phyloP scores from a whole-genome alignment of 1,139 yeast genomes.

The Taiozyma sp. region DNA sequence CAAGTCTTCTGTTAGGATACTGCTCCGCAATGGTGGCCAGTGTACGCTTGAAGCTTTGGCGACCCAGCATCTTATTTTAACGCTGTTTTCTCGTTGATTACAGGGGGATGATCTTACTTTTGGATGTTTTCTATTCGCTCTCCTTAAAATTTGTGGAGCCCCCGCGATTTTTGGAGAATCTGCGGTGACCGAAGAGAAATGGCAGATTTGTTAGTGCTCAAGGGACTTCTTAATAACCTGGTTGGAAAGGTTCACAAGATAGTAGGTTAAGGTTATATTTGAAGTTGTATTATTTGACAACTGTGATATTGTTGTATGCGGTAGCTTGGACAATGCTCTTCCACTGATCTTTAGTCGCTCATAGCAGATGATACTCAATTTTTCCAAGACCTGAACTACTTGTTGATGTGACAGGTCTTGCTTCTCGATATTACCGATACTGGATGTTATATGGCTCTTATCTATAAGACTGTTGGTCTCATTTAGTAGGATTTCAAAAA shows the following conservation, averaged over 20 bases:
- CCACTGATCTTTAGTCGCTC: constrained; percentile 8
- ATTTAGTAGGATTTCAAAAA: constrained; percentile 23
- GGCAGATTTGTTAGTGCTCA: not conserved
- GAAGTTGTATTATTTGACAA: not conserved
- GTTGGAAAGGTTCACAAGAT: not conserved
- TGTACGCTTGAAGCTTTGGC: constrained; percentile 7
- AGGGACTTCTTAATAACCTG: not conserved
- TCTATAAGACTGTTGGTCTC: constrained; percentile 21
- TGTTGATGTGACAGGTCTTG: not conserved
- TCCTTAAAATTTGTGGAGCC: constrained; percentile 2
- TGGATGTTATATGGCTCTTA: constrained; percentile 12
- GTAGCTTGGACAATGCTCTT: constrained; percentile 6
- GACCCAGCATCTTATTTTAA: constrained; percentile 5
- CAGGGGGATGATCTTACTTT: not conserved
- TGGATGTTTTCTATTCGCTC: not conserved
- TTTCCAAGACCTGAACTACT: not conserved
- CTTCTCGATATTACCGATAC: not conserved
- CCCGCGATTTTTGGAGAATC: not conserved
- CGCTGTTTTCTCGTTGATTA: not conserved
- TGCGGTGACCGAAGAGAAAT: not conserved
- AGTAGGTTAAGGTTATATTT: not conserved
- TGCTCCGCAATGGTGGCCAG: constrained; percentile 30
- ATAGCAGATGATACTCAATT: constrained; percentile 3
- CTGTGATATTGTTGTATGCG: constrained; percentile 4
- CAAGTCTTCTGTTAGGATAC: constrained; percentile 58